A percentile compares a stretch with the other conserved stretches of the same genome.
Conservation (phyloP, 345 rosid genomes). For the Heritiera littoralis region DNA sequence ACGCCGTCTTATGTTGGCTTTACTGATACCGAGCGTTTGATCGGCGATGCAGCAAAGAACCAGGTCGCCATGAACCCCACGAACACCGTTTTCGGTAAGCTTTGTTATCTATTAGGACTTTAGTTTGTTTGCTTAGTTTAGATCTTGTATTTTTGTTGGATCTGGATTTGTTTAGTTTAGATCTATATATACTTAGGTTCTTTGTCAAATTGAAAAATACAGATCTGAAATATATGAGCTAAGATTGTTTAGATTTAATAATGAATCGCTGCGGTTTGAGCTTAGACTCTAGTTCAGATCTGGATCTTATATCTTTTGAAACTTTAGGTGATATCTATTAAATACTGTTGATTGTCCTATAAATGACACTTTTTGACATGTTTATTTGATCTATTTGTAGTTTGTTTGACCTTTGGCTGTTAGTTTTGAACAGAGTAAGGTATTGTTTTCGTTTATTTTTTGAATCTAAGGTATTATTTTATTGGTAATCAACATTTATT, state of each 20-base stretch:
- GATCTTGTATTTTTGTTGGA: conserved; percentile 31
- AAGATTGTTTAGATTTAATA: neutral
- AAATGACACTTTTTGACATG: neutral
- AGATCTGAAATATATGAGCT: neutral
- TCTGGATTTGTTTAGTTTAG: conserved; percentile 13
- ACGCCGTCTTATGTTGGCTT: conserved; percentile 71
- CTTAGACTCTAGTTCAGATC: neutral
- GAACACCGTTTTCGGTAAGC: conserved; percentile 73
- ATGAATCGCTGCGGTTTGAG: neutral
- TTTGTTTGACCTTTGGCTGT: neutral
- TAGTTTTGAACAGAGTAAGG: neutral
- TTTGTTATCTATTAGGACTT: neutral
- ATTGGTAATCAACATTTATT: neutral
- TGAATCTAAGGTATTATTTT: neutral
- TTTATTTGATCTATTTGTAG: neutral
- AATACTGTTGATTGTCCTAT: neutral
- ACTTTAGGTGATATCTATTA: neutral
- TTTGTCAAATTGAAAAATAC: neutral
- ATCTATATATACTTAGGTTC: neutral
- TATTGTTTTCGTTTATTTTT: no score
- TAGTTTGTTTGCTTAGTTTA: neutral
- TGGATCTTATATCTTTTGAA: neutral
- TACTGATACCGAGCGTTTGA: conserved; percentile 70
- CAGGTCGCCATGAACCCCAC: conserved; percentile 81
- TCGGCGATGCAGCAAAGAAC: conserved; percentile 82